These are phyloP conservation scores for Gillenia trifoliata DNA, from an alignment of 306 rosid genomes.

Conservation along the genomic window DNA sequence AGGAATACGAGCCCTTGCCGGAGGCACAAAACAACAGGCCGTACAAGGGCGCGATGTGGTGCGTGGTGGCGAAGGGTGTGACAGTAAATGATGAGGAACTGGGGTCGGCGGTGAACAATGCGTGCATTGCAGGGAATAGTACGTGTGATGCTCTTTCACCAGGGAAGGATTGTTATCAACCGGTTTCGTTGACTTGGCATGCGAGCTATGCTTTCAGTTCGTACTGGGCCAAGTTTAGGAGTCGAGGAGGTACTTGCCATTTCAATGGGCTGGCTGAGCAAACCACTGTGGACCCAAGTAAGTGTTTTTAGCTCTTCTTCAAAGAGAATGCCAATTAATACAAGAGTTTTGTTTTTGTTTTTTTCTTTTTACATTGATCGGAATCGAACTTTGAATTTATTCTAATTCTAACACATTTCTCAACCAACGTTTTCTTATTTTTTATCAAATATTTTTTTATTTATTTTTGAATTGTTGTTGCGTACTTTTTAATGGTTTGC, in stretches of 20 bases:
- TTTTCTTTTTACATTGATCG: not conserved
- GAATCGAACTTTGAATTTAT: too few species aligned
- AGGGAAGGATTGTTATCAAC: slow-evolving; percentile 39
- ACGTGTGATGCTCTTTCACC: slow-evolving; percentile 42
- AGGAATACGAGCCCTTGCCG: not conserved
- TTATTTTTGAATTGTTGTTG: too few species aligned
- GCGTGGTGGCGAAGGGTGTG: slow-evolving; percentile 37
- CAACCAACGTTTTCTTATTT: too few species aligned
- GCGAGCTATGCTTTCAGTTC: slow-evolving; percentile 55
- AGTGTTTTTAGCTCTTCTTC: not conserved
- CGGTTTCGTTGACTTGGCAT: slow-evolving; percentile 29
- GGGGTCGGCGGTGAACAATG: slow-evolving; percentile 14
- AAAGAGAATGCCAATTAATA: not conserved
- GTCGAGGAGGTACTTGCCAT: slow-evolving; percentile 37
- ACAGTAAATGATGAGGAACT: slow-evolving; percentile 13
- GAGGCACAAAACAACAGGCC: slow-evolving; percentile 28
- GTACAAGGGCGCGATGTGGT: slow-evolving; percentile 40
- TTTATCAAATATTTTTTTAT: not conserved
- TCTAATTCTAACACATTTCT: too few species aligned
- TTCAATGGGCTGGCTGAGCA: slow-evolving; percentile 50
- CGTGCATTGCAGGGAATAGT: slow-evolving; percentile 30
- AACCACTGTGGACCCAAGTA: slow-evolving; percentile 43
- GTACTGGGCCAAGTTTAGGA: slow-evolving; percentile 40
- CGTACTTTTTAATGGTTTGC: too few species aligned
- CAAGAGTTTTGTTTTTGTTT: not conserved